These are phyloP conservation scores for Penicillium sp. DNA, from an alignment of 2,329 filamentous ascomycete species.

Conservation along the genomic window DNA sequence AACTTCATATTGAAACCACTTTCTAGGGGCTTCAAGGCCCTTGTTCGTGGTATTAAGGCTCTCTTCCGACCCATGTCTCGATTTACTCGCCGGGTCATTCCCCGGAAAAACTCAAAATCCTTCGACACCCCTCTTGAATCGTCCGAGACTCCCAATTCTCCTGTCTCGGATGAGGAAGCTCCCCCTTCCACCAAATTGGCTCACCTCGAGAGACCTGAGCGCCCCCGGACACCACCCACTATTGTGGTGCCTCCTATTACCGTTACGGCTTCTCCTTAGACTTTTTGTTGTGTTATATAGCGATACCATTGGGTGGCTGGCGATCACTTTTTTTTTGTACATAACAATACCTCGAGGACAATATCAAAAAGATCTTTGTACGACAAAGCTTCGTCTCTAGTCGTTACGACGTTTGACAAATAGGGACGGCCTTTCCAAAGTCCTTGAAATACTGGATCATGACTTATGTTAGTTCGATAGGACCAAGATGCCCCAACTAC, in stretches of 20 bases:
- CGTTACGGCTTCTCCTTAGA: slow-evolving; percentile 35
- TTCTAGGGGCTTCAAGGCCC: slow-evolving; percentile 25
- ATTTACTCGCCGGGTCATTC: slow-evolving; percentile 20
- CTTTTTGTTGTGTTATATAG: slow-evolving; percentile 5
- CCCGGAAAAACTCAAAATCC: slow-evolving; percentile 2
- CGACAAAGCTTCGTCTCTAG: neutral
- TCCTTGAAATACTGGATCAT: too few relatives aligned
- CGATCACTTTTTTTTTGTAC: neutral
- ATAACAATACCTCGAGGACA: neutral
- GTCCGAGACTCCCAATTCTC: neutral
- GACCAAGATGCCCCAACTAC: too few relatives aligned
- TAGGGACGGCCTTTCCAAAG: too few relatives aligned
- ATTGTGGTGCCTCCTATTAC: slow-evolving; percentile 38
- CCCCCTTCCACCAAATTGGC: neutral
- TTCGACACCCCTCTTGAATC: slow-evolving; percentile 1
- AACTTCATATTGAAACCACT: slow-evolving; percentile 50
- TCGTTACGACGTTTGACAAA: too few relatives aligned
- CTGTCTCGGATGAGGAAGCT: slow-evolving; percentile 9
- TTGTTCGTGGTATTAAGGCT: slow-evolving; percentile 27
- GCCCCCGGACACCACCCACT: slow-evolving; percentile 22
- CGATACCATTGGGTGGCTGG: slow-evolving; percentile 2
- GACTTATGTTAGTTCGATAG: too few relatives aligned
- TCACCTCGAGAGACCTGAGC: slow-evolving; percentile 14
- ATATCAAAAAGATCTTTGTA: neutral
- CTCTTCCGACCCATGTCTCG: slow-evolving; percentile 26